Percentiles rank a stretch among this genome's conserved stretches.
Conservation (phyloP, 805 yeast species). For the Ogataea allantospora region DNA sequence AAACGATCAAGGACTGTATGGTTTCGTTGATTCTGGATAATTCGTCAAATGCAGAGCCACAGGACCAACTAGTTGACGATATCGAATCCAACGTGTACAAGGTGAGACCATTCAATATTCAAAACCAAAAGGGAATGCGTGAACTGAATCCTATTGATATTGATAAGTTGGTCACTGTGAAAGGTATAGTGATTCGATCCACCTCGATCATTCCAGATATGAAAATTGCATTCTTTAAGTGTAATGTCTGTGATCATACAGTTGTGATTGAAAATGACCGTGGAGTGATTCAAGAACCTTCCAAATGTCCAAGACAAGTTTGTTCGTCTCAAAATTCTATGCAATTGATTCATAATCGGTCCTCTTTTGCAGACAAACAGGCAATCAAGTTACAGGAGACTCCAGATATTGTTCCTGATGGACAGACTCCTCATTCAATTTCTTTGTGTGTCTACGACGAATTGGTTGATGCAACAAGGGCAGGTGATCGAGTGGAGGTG, state of each 20-base stretch:
- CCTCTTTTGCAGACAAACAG: conserved; percentile 93
- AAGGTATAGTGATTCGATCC: conserved; percentile 85
- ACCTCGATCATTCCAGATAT: conserved; percentile 95
- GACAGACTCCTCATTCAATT: conserved; percentile 97
- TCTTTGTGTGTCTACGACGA: conserved; percentile 94
- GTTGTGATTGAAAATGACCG: conserved; percentile 89
- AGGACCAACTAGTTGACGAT: conserved; percentile 54
- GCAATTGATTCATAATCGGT: conserved; percentile 88
- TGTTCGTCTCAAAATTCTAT: conserved; percentile 84
- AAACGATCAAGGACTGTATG: conserved; percentile 86
- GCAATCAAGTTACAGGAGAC: conserved; percentile 86
- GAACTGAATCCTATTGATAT: conserved; percentile 92
- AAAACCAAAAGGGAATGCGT: conserved; percentile 75
- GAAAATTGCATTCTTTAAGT: conserved; percentile 95
- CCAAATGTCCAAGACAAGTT: conserved; percentile 83
- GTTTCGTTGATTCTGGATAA: conserved; percentile 65
- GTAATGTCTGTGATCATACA: conserved; percentile 93
- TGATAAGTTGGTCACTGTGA: conserved; percentile 86
- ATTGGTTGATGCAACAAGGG: conserved; percentile 88
- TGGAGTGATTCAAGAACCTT: conserved; percentile 91
- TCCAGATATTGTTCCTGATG: conserved; percentile 88
- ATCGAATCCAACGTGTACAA: conserved; percentile 82
- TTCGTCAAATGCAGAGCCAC: conserved; percentile 33
- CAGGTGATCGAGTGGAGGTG: conserved; percentile 95
- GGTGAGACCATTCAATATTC: conserved; percentile 85